Base-by-base conservation (phyloP, 2,329 filamentous ascomycete species). In the Cercospora sp. region DNA sequence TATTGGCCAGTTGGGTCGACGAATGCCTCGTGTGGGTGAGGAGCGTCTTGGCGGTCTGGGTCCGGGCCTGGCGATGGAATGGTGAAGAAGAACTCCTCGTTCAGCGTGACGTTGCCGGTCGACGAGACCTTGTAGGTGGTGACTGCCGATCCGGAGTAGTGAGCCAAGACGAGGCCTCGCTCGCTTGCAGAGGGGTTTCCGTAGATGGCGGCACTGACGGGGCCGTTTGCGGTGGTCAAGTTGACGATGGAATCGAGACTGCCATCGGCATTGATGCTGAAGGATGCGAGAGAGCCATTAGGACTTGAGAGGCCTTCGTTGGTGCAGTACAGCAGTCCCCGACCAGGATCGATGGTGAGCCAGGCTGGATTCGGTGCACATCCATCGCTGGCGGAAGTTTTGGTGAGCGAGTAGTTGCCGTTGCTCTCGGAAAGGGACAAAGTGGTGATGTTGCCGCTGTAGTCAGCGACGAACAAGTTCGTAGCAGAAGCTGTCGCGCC, bases 281-380 rank as follows among this genome's bases (percentile, higher is more conserved):
- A 81, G n/a, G 77, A 75, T 59, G 70, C 76, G 66, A 90, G 77
- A 1, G 82, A 81, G 61, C 85, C 86, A 69, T 86, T 82, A n/a
- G 79, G 75, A 4, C 74, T 75, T 23, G 76, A 75, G 55, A 84
- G 78, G 23, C 83, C 86, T 80, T 91, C 89, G 71, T 91, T 84
- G 55, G 87, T 73, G 77, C 88, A 90, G 79, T 86, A 88, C 10
- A 91, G 79, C 12, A 82, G 76, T 23, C 80, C 80, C 68, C 83
- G 81, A 57, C 79, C 74, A 66, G 81, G 77, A 74, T 88, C 85
- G 20, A 88, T 81, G 20, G 86, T 85, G 66, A 90, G 79, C 87
- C 88, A 91, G 10, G 87, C 85, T 5, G 88, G 85, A 68, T 83
- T 85, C 1, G 80, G 77, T 9, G 81, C 85, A 77, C 87, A 90